A percentile compares a stretch with the other conserved stretches of the same genome.
These are phyloP conservation scores for Tylopilus plumbeoviolaceoides DNA, from an alignment of 768 basidiomycete species.

Conservation along the genomic window DNA sequence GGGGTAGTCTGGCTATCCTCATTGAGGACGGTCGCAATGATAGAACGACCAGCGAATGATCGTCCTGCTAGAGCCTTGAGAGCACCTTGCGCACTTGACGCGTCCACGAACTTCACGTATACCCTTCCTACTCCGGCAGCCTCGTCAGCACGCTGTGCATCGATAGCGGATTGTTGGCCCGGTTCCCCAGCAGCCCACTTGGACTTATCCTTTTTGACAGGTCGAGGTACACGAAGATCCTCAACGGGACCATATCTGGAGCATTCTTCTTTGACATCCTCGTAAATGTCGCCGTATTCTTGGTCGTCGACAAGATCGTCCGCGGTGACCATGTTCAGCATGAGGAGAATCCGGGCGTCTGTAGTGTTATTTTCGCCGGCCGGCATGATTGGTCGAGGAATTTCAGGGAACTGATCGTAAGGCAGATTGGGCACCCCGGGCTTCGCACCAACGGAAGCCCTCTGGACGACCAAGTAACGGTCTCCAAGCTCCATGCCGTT, in stretches of 20 bases:
- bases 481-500: constrained; percentile 99
- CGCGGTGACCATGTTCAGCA: constrained; percentile 97
- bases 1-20: constrained; percentile 86
- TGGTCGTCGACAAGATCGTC: constrained; percentile 89
- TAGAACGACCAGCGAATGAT: constrained; percentile 81
- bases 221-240: constrained; percentile 85
- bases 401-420: constrained; percentile 77
- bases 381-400: constrained; percentile 85
- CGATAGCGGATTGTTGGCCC: constrained; percentile 55
- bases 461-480: constrained; percentile 91
- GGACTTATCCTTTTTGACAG: constrained; percentile 79
- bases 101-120: constrained; percentile 79
- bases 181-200: constrained; percentile 68
- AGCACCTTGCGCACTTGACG: constrained; percentile 61
- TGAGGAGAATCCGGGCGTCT: constrained; percentile 83
- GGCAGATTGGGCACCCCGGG: constrained; percentile 63
- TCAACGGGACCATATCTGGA: constrained; percentile 74
- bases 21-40: constrained; percentile 78
- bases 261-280: constrained; percentile 93
- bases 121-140: constrained; percentile 93
- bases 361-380: constrained; percentile 60
- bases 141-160: constrained; percentile 75
- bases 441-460: constrained; percentile 92
- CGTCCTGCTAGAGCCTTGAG: constrained; percentile 87
- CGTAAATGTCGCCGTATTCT: constrained; percentile 91